Base-by-base conservation (phyloP, 805 yeast species). In the Ascoidea asiatica region DNA sequence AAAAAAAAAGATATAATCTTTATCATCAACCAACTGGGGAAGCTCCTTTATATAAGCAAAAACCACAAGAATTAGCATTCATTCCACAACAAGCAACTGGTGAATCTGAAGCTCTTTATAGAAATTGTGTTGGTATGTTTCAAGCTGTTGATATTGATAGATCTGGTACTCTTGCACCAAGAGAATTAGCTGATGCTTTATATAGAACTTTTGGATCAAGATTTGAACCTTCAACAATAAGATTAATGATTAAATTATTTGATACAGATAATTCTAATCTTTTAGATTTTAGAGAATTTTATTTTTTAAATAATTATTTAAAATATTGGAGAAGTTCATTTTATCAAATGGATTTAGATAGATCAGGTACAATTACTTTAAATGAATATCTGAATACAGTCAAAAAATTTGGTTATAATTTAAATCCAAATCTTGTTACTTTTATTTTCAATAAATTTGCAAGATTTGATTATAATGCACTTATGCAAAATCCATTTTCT, bases 291-390 rank as follows among this genome's bases (percentile, higher is more conserved):
- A 75, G 69, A 42, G 88, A 81, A 59, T 81, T 81, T 53, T 74
- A 73, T 43, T 76, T 77, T 47, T 62, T 81, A 45, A 79, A 86
- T 85, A 76, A 78, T 53, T 78, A 80, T 51, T 62, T 81, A 39
- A 64, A 75, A 19, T 81, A 81, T 41, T 81, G 85, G 75, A 72
- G 79, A 46, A 76, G 72, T 55, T 64, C 77, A 5, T 81, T 81
- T 52, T 69, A 74, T 43, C 71, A 71, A 51, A 80, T 77, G 42
- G 88, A 81, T 52, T 53, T 65, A n/a, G 73, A 77, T 56, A 64
- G 64, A 47, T 72, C 74, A 39, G 78, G 80, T 1, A 73, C 70
- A 50, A 77, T 81, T 39, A 70, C 78, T n/a, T 72, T 75, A 52
- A 78, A 78, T 21, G 88, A 81, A 59, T 81, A 73, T 55, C 73